A percentile compares a stretch with the other conserved stretches of the same genome.
Conservation (phyloP, 208 protist genomes). For the Trypanosoma grayi region DNA sequence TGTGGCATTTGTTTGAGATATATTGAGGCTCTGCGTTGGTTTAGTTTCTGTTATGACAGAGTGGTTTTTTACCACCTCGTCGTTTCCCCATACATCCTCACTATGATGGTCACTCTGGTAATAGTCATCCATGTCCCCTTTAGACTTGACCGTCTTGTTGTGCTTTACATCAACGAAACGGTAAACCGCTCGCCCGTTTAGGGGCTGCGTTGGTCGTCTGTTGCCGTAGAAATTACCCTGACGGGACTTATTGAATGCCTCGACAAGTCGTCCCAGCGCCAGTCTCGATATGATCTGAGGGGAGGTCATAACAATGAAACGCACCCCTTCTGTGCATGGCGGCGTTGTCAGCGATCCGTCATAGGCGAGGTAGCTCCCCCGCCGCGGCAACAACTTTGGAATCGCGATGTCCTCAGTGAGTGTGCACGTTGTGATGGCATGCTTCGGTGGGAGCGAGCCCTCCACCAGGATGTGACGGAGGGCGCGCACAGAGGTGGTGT, state of each 20-base stretch:
- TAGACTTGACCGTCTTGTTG: not conserved
- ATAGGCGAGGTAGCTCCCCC: constrained; percentile 72
- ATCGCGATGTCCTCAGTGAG: constrained; percentile 51
- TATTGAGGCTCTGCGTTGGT: not conserved
- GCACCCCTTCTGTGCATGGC: constrained; percentile 70
- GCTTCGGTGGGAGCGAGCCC: constrained; percentile 42
- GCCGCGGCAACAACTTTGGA: constrained; percentile 37
- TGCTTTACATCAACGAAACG: constrained; percentile 46
- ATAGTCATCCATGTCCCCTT: constrained; percentile 8
- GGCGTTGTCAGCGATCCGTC: constrained; percentile 74
- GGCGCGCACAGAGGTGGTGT: constrained; percentile 51
- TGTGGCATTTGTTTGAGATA: not conserved
- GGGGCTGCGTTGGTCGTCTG: constrained; percentile 55
- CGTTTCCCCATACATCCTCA: constrained; percentile 6
- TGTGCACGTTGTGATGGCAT: constrained; percentile 62
- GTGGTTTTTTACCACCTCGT: not conserved
- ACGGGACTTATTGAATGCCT: constrained; percentile 39
- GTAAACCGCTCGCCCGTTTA: constrained; percentile 57
- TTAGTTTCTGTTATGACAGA: not conserved
- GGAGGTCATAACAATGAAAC: constrained; percentile 80
- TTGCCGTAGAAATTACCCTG: constrained; percentile 54
- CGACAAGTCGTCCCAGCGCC: constrained; percentile 44
- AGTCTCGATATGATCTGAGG: constrained; percentile 54
- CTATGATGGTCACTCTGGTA: not conserved
- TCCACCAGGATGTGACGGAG: constrained; percentile 69